Percentiles rank a stretch among this genome's conserved stretches.
Evolutionary conservation across 2,329 filamentous ascomycete species (phyloP).

Genomic region (Ceratocystis eucalypticola): DNA sequence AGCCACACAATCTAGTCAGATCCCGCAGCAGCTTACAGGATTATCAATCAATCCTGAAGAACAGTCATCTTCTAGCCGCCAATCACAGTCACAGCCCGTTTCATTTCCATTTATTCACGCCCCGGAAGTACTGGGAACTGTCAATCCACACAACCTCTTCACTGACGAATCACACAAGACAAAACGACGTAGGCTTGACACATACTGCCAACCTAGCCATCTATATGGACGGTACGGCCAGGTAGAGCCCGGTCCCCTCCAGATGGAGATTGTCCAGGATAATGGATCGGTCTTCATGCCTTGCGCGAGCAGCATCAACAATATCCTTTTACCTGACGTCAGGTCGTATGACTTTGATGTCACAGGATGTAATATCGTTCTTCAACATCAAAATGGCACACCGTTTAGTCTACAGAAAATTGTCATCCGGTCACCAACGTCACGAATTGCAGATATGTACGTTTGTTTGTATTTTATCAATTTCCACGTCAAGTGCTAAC

Average conservation of each 20-base stretch:
- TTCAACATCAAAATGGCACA: conserved; percentile 66
- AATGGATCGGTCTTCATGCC: conserved; percentile 48
- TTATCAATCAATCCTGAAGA: background rate
- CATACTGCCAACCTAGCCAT: conserved; percentile 39
- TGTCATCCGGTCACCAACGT: conserved; percentile 64
- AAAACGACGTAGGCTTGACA: conserved; percentile 59
- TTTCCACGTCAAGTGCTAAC: background rate
- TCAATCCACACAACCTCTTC: conserved; percentile 22
- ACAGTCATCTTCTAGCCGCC: background rate
- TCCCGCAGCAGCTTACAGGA: background rate
- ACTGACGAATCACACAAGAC: conserved; percentile 38
- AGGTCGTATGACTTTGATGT: conserved; percentile 84
- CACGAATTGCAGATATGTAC: conserved; percentile 2
- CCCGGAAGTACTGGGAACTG: background rate
- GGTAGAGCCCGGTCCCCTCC: conserved; percentile 65
- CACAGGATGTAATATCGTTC: conserved; percentile 73
- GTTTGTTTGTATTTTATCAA: background rate
- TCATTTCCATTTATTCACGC: background rate
- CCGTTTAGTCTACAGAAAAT: conserved; percentile 76
- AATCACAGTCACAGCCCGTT: background rate
- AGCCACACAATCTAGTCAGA: background rate
- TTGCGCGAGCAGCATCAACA: conserved; percentile 56
- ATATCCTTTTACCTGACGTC: conserved; percentile 68
- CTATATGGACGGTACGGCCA: conserved; percentile 80
- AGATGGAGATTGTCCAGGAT: conserved; percentile 54